Evolutionary conservation across 2,329 filamentous ascomycete species (phyloP).

Genomic region (Fusarium guadeloupense): DNA sequence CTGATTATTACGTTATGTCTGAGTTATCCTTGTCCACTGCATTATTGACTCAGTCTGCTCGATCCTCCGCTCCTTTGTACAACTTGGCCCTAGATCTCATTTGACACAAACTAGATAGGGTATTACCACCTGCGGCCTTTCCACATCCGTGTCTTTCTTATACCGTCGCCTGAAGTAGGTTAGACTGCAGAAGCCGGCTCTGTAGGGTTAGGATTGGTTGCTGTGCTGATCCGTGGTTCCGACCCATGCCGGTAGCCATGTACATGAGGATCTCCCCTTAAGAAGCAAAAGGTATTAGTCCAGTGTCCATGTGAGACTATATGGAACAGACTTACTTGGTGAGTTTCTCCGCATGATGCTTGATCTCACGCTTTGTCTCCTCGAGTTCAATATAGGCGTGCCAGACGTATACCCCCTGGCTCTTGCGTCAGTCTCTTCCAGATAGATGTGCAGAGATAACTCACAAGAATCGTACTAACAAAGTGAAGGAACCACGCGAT

Average conservation of each 20-base stretch:
- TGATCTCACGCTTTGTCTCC: conserved; percentile 1
- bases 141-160: no score
- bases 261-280: not conserved
- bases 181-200: no score
- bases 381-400: conserved; percentile 15
- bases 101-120: no score
- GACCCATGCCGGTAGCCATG: not conserved
- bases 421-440: not conserved
- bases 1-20: no score
- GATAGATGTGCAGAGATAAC: not conserved
- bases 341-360: conserved; percentile 1
- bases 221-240: not conserved
- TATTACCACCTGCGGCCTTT: no score
- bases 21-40: no score
- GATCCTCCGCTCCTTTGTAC: no score
- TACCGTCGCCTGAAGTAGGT: no score
- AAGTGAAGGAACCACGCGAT: conserved; percentile 36
- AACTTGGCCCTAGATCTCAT: no score
- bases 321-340: not conserved
- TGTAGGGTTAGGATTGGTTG: no score
- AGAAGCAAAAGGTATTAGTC: not conserved
- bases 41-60: no score
- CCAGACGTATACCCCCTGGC: conserved; percentile 20
- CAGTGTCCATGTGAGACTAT: not conserved
- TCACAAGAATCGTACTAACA: conserved; percentile 34